A percentile compares a stretch with the other conserved stretches of the same genome.
Conservation (phyloP, 2,329 filamentous ascomycete species). For the Epichloe scottii region DNA sequence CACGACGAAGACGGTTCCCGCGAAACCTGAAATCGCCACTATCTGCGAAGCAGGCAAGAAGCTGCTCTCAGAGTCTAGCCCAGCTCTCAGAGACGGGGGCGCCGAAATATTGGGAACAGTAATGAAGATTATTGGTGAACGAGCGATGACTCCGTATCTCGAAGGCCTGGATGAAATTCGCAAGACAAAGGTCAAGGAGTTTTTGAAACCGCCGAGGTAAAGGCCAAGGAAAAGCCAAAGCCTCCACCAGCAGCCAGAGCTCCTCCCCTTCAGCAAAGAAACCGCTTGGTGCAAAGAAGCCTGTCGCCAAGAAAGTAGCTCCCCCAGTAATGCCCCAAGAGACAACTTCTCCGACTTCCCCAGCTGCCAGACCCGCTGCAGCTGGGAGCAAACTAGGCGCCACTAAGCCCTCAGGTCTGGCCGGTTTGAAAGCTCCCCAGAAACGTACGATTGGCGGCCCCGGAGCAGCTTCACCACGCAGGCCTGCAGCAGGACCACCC, state of each 20-base stretch:
- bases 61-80: slow-evolving; percentile 77
- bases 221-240: slow-evolving; percentile 62
- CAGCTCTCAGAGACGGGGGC: slow-evolving; percentile 73
- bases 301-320: slow-evolving; percentile 32
- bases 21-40: slow-evolving; percentile 67
- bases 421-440: slow-evolving; percentile 47
- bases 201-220: slow-evolving; percentile 47
- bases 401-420: slow-evolving; percentile 38
- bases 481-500: slow-evolving; percentile 33
- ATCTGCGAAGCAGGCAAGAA: slow-evolving; percentile 88
- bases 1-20: slow-evolving; percentile 71
- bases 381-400: slow-evolving; percentile 40
- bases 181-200: slow-evolving; percentile 93
- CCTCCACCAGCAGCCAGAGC: slow-evolving; percentile 49
- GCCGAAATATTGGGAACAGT: slow-evolving; percentile 86
- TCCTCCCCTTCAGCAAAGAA: slow-evolving; percentile 36
- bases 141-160: slow-evolving; percentile 84
- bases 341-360: slow-evolving; percentile 42
- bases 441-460: slow-evolving; percentile 40
- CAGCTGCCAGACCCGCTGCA: slow-evolving; percentile 38
- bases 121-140: slow-evolving; percentile 98
- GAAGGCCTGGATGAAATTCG: slow-evolving; percentile 91
- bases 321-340: slow-evolving; percentile 31
- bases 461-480: slow-evolving; percentile 40
- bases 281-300: slow-evolving; percentile 29